Evolutionary conservation across 345 rosid genomes (phyloP), one percentile per base, ranked within the genome.

Genomic region (Pugionium dolabratum): DNA sequence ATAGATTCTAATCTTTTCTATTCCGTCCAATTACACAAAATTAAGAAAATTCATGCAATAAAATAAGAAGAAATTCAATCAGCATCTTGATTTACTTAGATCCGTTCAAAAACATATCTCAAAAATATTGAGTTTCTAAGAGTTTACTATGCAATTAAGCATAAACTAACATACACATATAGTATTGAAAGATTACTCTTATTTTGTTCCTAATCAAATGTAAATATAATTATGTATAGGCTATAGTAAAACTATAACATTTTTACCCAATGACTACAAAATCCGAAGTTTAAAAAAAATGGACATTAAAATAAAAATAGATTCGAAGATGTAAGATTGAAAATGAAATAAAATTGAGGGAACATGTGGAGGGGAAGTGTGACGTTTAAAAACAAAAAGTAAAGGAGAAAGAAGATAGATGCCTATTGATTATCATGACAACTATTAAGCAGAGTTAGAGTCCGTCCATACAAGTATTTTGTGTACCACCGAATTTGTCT

Each of bases 401-500:
- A 51, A 65, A 59, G 44, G 67, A 48, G 45, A 33, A 64, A 64
- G 70, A 71, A 71, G 71, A 69, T 48, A 67, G 72, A 73, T 66
- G 76, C 76, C 6, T 7, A 61, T 29, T 71, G 33, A 26, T 35
- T 65, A 25, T 66, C 72, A 66, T 59, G 67, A 73, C 72, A 73
- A 73, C 76, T 73, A 66, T 52, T 55, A 73, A 59, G 67, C 72
- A 59, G 30, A 67, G 37, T 36, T 66, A 59, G 62, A 73, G 67
- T 66, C 76, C 67, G 67, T 73, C 62, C 67, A 66, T 73, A 60
- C 51, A 66, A 73, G 61, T 72, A 25, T 58, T 54, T 72, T 32
- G 55, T 66, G 72, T 66, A 59, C 71, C 76, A 73, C 71, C 66
- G 76, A 73, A 73, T 73, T 73, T 73, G 76, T 73, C 76, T 73